Conservation (phyloP, 1,139 yeast species). For the Geotrichum histeridarum region DNA sequence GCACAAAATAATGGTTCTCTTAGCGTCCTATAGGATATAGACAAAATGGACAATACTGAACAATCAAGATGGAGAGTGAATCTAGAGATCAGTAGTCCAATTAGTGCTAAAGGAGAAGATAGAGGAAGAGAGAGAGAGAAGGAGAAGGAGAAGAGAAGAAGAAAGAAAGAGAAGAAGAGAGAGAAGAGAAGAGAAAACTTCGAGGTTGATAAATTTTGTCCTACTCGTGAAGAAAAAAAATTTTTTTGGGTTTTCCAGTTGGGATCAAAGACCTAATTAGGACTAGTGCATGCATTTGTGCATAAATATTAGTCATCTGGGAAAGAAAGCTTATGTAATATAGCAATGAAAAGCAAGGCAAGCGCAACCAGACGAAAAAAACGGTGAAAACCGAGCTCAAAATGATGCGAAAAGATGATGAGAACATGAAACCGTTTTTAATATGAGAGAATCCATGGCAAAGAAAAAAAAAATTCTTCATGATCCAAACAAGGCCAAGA, state of each 20-base stretch:
- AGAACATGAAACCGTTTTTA: too few relatives aligned
- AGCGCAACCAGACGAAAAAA: background rate
- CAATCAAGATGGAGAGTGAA: background rate
- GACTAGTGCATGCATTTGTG: conserved; percentile 1
- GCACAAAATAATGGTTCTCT: background rate
- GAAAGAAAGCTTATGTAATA: background rate
- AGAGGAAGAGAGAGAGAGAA: conserved; percentile 14
- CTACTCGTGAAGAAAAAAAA: background rate
- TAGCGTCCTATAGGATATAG: conserved; percentile 1
- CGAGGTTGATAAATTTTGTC: background rate
- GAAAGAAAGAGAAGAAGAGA: conserved; percentile 3
- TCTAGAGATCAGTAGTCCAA: conserved; percentile 11
- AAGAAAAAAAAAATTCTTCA: too few relatives aligned
- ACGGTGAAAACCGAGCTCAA: background rate
- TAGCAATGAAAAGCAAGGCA: background rate
- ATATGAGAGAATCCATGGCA: too few relatives aligned
- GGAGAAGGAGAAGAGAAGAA: background rate
- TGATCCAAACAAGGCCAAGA: too few relatives aligned
- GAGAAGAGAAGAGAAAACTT: background rate
- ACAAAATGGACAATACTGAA: conserved; percentile 11
- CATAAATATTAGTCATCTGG: background rate
- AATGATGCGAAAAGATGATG: too few relatives aligned
- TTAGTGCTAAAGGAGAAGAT: conserved; percentile 15
- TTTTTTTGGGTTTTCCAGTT: conserved; percentile 1
- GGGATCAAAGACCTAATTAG: conserved; percentile 5